A percentile compares a stretch with the other conserved stretches of the same genome.
phyloP scores from a whole-genome alignment of 1,139 yeast species.

The Hyphopichia pseudoburtonii region DNA sequence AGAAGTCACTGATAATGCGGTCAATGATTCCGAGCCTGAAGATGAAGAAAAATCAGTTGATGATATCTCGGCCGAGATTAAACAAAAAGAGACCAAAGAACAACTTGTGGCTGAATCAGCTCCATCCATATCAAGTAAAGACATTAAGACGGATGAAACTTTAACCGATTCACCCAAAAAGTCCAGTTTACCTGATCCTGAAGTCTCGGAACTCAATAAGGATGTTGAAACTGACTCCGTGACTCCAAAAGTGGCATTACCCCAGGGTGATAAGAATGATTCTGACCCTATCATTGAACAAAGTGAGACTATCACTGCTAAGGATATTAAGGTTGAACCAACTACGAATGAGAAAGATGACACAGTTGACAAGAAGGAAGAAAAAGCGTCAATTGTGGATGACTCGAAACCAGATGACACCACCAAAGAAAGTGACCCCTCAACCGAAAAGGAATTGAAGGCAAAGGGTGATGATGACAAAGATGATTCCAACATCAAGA shows the following conservation, averaged over 20 bases:
- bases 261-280: slow-evolving; percentile 4
- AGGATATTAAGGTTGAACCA: background rate
- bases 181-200: background rate
- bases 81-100: slow-evolving; percentile 7
- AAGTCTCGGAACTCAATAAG: slow-evolving; percentile 1
- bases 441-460: background rate
- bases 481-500: background rate
- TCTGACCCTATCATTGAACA: slow-evolving; percentile 1
- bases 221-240: background rate
- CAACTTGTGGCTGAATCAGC: slow-evolving; percentile 3
- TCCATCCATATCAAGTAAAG: background rate
- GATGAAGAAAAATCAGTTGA: slow-evolving; percentile 7
- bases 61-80: slow-evolving; percentile 1
- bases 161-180: background rate
- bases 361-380: slow-evolving; percentile 4
- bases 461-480: background rate
- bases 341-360: slow-evolving; percentile 3
- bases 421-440: background rate
- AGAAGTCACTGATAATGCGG: slow-evolving; percentile 1
- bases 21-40: slow-evolving; percentile 6
- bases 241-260: too few species aligned
- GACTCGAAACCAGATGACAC: slow-evolving; percentile 7
- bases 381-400: slow-evolving; percentile 5
- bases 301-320: background rate
- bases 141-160: slow-evolving; percentile 2